Percentiles rank a stretch among this genome's conserved stretches.
These are phyloP conservation scores for Striga hermonthica DNA, from an alignment of 305 asterid species.

Conservation along the genomic window DNA sequence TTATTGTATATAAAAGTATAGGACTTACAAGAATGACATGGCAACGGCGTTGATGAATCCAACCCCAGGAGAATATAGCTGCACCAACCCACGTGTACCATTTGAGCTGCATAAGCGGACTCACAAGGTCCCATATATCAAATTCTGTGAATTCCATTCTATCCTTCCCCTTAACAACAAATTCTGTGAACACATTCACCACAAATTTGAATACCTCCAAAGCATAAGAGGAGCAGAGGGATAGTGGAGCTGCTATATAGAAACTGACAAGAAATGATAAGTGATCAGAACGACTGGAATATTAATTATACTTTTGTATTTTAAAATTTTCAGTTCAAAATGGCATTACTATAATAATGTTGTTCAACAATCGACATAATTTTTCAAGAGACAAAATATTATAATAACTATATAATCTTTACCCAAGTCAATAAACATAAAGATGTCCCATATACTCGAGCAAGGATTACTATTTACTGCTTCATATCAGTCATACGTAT, in stretches of 20 bases:
- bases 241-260: slow-evolving; percentile 11
- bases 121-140: slow-evolving; percentile 40
- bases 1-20: slow-evolving; percentile 1
- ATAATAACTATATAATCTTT: too few species aligned
- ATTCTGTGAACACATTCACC: slow-evolving; percentile 39
- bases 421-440: too few species aligned
- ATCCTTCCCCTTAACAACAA: slow-evolving; percentile 33
- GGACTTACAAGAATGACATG: slow-evolving; percentile 66
- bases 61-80: slow-evolving; percentile 4
- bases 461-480: too few species aligned
- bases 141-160: background rate
- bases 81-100: slow-evolving; percentile 39
- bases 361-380: too few species aligned
- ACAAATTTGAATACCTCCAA: slow-evolving; percentile 46
- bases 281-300: too few species aligned
- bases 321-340: too few species aligned
- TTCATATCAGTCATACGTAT: too few species aligned
- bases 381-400: too few species aligned
- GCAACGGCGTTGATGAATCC: slow-evolving; percentile 32
- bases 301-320: too few species aligned
- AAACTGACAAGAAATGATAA: slow-evolving; percentile 39
- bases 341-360: too few species aligned
- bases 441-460: too few species aligned
- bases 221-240: slow-evolving; percentile 43
- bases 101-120: slow-evolving; percentile 48